These are phyloP conservation scores for Penicillium pancosmium DNA, from an alignment of 495 filamentous ascomycete species.

Conservation along the genomic window DNA sequence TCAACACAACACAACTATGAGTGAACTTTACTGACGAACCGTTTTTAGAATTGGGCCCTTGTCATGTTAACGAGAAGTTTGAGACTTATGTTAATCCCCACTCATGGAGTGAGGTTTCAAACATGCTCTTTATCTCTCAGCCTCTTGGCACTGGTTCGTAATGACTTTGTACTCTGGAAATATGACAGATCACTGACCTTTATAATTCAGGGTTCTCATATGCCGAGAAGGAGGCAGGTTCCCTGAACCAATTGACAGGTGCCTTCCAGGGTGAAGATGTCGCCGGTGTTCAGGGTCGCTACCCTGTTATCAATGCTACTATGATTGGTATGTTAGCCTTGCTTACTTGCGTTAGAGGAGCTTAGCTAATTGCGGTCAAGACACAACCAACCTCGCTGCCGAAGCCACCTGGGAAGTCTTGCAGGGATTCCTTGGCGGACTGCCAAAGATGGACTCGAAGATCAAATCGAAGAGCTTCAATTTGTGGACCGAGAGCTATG, in stretches of 20 bases:
- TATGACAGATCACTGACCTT: not conserved
- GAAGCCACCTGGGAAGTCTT: constrained; percentile 59
- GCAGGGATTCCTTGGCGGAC: constrained; percentile 56
- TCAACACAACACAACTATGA: not conserved
- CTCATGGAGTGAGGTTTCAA: constrained; percentile 73
- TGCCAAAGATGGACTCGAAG: constrained; percentile 49
- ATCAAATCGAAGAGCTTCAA: constrained; percentile 57
- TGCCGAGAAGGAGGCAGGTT: constrained; percentile 39
- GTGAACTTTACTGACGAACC: constrained; percentile 11
- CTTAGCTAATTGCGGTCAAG: constrained; percentile 13
- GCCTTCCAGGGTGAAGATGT: constrained; percentile 44
- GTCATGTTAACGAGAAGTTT: constrained; percentile 54
- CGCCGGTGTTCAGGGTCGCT: constrained; percentile 49
- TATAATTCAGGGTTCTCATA: constrained; percentile 55
- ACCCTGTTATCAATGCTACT: constrained; percentile 49
- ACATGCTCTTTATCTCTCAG: constrained; percentile 76
- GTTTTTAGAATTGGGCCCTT: constrained; percentile 58
- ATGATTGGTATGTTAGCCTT: constrained; percentile 32
- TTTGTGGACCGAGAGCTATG: constrained; percentile 59
- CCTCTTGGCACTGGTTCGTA: constrained; percentile 56
- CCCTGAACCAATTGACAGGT: constrained; percentile 49
- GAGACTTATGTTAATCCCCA: constrained; percentile 60
- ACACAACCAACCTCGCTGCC: constrained; percentile 58
- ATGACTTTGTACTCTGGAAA: not conserved
- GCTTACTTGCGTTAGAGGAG: too few species aligned